Evolutionary conservation across 1,139 yeast genomes (phyloP), one percentile per base, ranked within the genome.

Genomic region (Pichia sp.): DNA sequence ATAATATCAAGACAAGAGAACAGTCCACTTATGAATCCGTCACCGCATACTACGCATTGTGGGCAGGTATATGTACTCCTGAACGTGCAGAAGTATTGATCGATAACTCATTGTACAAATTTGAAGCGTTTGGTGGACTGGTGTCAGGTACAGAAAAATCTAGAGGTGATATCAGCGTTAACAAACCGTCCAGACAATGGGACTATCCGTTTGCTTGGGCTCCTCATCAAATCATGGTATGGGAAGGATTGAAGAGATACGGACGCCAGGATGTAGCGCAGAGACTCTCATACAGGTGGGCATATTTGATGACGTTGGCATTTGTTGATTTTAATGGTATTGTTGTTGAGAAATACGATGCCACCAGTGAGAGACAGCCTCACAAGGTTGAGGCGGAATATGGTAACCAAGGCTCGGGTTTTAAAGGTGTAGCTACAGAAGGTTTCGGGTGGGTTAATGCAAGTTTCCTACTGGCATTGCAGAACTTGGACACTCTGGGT

Each of bases 151-250:
- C 96, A 0, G 71, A 76, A 47, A 60, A 69, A 49, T 78, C 91
- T 5, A 67, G 95, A 41, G 96, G 96, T 20, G 75, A 66, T 14
- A 64, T 83, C 22, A 76, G 82, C 2, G 59, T 84, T 22, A 66
- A 72, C 35, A 67, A 88, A 49, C 96, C 95, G 18, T 77, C 84
- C 23, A 72, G 97, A 58, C 98, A 91, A 63, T 91, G 98, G 98
- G 98, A 91, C 58, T 91, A 80, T 56, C 98, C 98, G 6, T 86
- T 67, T 54, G 98, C 97, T 5, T 91, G 98, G 98, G 96, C 98
- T 0, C 98, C 98, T 3, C 98, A 93, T 58, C 98, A 91, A 58
- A 85, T 91, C 16, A 62, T 91, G 37, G 93, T 95, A 1, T 91
- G 98, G 98, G 73, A 73, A 30, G 98, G 97, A 0, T 66, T 91